Evolutionary conservation across 2,329 filamentous ascomycete species (phyloP), one percentile per base, ranked within the genome.

Genomic region (Clonostachys sp.): DNA sequence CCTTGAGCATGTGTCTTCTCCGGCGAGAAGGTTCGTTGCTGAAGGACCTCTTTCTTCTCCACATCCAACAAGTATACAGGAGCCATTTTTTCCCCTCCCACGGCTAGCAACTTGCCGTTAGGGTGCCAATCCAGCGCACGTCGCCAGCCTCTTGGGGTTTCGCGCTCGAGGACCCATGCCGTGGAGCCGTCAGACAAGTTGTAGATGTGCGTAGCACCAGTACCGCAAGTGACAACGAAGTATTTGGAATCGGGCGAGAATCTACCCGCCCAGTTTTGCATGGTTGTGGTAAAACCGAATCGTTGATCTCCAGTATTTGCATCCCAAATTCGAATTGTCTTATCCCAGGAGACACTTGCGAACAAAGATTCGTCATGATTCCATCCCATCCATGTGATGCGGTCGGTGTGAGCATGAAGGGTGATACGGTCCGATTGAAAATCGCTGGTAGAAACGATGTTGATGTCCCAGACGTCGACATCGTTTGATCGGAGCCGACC

Each of bases 111-210:
- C 36, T 39, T 39, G 5, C 36, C 8, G 12, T 34, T 43, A 7
- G 49, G 49, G 20, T 48, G 46, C 49, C 49, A 48, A n/a, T 47
- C 46, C n/a, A 50, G 30, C 5, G 49, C 46, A 2, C 49, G 39
- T 12, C 30, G 41, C 46, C 46, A 48, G 3, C 18, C 17, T 6
- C 20, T 9, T 2, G 7, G 4, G 6, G 33, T 24, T 6, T 18
- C 6, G 20, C 30, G 41, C 34, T 20, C 5, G 24, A 40, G 35
- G n/a, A 36, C 16, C 49, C 49, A 50, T 13, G 46, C 12, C 7
- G 13, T 12, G 9, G 42, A 36, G 16, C 35, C 30, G 34, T 41
- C 44, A 4, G 18, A 10, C 12, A 50, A 30, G 7, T 24, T 24
- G 24, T 46, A 48, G 9, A 50, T 30, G 14, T 43, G 40, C 30